Base-by-base conservation (phyloP, 768 basidiomycete genomes). In the Tulasnella sp. region DNA sequence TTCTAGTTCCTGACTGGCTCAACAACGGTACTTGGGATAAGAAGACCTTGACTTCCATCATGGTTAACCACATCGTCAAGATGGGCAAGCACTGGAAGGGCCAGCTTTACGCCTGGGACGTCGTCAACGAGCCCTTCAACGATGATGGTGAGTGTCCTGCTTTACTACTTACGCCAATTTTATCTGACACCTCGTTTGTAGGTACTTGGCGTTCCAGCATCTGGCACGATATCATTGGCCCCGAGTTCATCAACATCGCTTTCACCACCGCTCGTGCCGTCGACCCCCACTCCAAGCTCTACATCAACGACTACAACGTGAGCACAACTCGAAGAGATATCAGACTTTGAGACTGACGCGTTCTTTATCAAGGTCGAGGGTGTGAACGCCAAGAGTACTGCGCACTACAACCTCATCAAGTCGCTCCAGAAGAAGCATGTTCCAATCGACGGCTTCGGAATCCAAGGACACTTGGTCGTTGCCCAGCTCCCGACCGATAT, bases 391-490 rank as follows among this genome's bases (percentile, higher is more conserved):
- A 92, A 92, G 84, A 87, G 90, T 22, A 89, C 90, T 64, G 88
- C 89, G 28, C 89, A 92, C 87, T 85, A 88, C 81, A 88, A 88
- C 81, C 88, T 92, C 76, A 88, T 91, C 37, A 86, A 88, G 78
- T 85, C 86, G 34, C 88, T 92, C 77, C 83, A 89, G 82, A 85
- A 86, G 0, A 85, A 87, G 41, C 88, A 88, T 34, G 88, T 88
- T 1, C 91, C 92, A 8, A 86, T 92, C 82, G 89, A 92, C 83
- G 92, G 91, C 60, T 86, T 93, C 74, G 92, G 92, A 80, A 86
- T 92, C 78, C 92, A 81, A 42, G 80, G 76, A 28, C 80, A 81
- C 64, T 54, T 81, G 40, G 79, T 81, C 44, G 76, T 81, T 41
- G 74, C 48, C n/a, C n/a, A 24, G n/a, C 24, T 78, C 42, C 73